A percentile compares a stretch with the other conserved stretches of the same genome.
Evolutionary conservation across 108 stramenopile genomes (phyloP).

Genomic region (Cyclotella distinguenda): DNA sequence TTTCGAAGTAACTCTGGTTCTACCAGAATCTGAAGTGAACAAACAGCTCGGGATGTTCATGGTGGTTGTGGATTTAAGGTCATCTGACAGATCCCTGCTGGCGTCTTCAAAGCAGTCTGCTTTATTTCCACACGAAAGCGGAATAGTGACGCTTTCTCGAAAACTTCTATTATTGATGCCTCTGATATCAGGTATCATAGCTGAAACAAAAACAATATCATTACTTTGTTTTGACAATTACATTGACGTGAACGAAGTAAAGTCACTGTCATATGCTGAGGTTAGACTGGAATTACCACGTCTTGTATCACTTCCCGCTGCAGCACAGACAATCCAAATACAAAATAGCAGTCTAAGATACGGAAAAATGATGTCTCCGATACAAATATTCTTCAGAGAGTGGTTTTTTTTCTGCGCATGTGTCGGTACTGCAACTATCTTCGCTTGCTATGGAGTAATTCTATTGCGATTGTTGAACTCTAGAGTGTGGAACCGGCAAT

Average conservation of each 20-base stretch:
- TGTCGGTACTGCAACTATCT: constrained; percentile 54
- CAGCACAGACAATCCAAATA: constrained; percentile 47
- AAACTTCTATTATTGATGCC: constrained; percentile 59
- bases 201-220: constrained; percentile 62
- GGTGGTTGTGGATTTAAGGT: constrained; percentile 51
- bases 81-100: constrained; percentile 46
- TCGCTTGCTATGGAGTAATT: constrained; percentile 21
- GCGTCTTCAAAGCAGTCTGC: constrained; percentile 66
- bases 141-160: constrained; percentile 54
- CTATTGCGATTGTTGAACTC: constrained; percentile 22
- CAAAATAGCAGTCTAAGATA: constrained; percentile 58
- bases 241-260: constrained; percentile 44
- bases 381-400: constrained; percentile 61
- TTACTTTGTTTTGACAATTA: constrained; percentile 73
- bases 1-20: constrained; percentile 57
- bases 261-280: constrained; percentile 40
- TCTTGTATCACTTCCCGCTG: constrained; percentile 49
- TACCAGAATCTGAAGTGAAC: constrained; percentile 74
- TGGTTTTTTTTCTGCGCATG: constrained; percentile 69
- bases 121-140: constrained; percentile 73
- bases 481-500: background rate
- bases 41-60: constrained; percentile 61
- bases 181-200: constrained; percentile 56
- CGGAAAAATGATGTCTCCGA: constrained; percentile 64
- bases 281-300: constrained; percentile 33